phyloP scores from a whole-genome alignment of 768 basidiomycete species.

The Lentinula edodes region DNA sequence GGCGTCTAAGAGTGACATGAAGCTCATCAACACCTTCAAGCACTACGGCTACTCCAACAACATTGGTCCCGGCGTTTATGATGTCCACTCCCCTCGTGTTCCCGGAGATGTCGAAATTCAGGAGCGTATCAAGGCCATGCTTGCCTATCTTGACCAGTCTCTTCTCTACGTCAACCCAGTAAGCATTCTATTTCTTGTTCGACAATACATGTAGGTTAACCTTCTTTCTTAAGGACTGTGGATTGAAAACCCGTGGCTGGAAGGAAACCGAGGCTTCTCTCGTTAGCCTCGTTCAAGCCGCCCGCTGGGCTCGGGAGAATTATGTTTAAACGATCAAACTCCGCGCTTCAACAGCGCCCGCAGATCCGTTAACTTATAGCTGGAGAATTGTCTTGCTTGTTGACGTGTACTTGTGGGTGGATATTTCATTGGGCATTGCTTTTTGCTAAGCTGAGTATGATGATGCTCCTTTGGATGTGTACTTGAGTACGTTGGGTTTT shows the following conservation, averaged over 20 bases:
- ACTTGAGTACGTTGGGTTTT: neutral
- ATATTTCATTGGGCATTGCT: neutral
- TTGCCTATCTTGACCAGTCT: slow-evolving; percentile 71
- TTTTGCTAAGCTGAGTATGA: slow-evolving; percentile 18
- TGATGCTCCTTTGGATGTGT: neutral
- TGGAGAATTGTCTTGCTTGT: slow-evolving; percentile 17
- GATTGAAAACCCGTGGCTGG: slow-evolving; percentile 89
- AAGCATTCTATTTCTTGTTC: slow-evolving; percentile 13
- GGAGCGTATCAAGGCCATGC: slow-evolving; percentile 83
- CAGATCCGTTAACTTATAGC: slow-evolving; percentile 38
- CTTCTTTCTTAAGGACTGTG: slow-evolving; percentile 63
- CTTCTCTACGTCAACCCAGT: slow-evolving; percentile 90
- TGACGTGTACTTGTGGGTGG: slow-evolving; percentile 33
- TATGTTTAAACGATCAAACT: slow-evolving; percentile 40
- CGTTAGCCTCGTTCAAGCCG: slow-evolving; percentile 62
- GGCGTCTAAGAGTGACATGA: slow-evolving; percentile 98
- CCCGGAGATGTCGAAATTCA: slow-evolving; percentile 91
- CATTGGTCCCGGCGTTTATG: slow-evolving; percentile 98
- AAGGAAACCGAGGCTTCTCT: slow-evolving; percentile 71
- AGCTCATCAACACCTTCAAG: slow-evolving; percentile 93
- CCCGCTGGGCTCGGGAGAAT: slow-evolving; percentile 63
- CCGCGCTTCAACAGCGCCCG: slow-evolving; percentile 65
- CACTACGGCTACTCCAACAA: slow-evolving; percentile 93
- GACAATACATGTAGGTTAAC: neutral
- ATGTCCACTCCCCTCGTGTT: slow-evolving; percentile 99